Conservation (phyloP, 345 rosid genomes). For the Acer campestre region DNA sequence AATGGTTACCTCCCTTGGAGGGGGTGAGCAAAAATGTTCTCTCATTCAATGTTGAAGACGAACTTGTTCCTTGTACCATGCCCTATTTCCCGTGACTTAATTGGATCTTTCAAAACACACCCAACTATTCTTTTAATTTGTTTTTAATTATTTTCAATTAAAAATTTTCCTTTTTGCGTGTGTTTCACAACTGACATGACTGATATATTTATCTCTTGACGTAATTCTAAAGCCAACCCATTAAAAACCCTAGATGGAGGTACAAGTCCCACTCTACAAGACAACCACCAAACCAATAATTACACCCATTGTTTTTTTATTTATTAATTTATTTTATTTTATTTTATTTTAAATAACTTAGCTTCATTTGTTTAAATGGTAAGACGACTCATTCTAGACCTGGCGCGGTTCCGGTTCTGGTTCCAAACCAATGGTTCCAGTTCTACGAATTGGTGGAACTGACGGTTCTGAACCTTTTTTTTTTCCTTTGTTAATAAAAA, state of each 20-base stretch:
- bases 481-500: too few species aligned
- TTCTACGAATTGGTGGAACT: too few species aligned
- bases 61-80: constrained; percentile 18
- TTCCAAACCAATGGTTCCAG: too few species aligned
- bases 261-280: background rate
- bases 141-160: background rate
- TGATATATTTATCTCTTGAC: constrained; percentile 14
- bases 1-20: too few species aligned
- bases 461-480: too few species aligned
- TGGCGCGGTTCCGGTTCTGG: too few species aligned
- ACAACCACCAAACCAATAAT: background rate
- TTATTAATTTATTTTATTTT: too few species aligned
- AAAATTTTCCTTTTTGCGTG: background rate
- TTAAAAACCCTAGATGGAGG: background rate
- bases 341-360: background rate
- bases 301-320: background rate
- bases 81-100: constrained; percentile 27
- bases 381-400: too few species aligned
- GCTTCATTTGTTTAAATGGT: too few species aligned
- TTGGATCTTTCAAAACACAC: constrained; percentile 37
- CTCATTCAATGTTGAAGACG: constrained; percentile 26
- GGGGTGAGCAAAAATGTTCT: too few species aligned
- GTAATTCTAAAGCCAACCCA: constrained; percentile 23
- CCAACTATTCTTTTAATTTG: background rate
- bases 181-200: constrained; percentile 2